Evolutionary conservation across 2,329 filamentous ascomycete species (phyloP), one percentile per base, ranked within the genome.

Genomic region (Colletotrichum navitas): DNA sequence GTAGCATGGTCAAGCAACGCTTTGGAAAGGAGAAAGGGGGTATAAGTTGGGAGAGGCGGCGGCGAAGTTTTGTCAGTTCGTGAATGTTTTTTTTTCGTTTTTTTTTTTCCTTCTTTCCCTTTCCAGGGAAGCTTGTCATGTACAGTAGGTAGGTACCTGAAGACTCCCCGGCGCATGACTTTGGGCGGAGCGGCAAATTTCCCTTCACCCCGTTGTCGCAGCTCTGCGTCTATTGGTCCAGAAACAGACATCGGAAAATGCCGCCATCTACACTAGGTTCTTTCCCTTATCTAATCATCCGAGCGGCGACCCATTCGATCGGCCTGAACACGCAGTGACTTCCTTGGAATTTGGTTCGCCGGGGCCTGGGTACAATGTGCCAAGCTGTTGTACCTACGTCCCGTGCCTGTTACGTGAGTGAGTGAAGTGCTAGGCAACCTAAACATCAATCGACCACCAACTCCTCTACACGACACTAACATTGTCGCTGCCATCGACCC

Each of bases 1-100:
- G 74, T 75, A 78, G 78, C 82, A 83, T 84, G 75, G 75, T 82
- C 73, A 74, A 75, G 63, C 58, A 72, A 73, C 34, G 59, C 68
- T 60, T 63, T 36, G 12, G n/a, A 45, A 32, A 54, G 65, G 52
- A 63, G 60, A 14, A 41, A 34, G 41, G 43, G 39, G 49, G 36
- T 54, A 43, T 71, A 55, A 21, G 51, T 51, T 32, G 39, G 45
- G 32, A 24, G 45, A 36, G 32, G 65, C 63, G 67, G 67, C 66
- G 66, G 26, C 39, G 60, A 66, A 55, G 72, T 65, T 74, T 62
- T 55, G 34, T 16, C 11, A 64, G 34, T 58, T 68, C 55, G 51
- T 56, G 69, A 71, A 71, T 70, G 66, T 73, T 73, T 74, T 73
- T 67, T n/a, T 45, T 45, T 10, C 7, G 1, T 34, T 34, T 68